Evolutionary conservation across 768 basidiomycete species (phyloP).

Genomic region (Mycena alexandri): DNA sequence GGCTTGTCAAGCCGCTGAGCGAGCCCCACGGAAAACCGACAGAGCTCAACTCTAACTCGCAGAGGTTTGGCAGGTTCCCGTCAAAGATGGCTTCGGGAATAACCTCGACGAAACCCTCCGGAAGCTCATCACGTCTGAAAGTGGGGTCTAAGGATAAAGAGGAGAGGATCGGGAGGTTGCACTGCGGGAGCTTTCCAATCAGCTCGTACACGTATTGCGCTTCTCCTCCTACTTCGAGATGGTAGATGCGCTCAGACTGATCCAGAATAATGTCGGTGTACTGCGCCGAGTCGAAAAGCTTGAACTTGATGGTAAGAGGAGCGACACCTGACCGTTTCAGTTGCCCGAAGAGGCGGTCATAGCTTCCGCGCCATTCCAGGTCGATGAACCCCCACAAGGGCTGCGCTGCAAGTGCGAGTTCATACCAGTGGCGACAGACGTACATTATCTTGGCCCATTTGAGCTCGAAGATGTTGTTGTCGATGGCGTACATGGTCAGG

Average conservation of each 20-base stretch:
- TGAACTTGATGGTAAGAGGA: conserved; percentile 6
- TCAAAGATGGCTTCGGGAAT: not conserved
- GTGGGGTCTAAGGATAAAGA: conserved; percentile 1
- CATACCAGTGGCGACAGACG: conserved; percentile 21
- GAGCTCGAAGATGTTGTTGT: not conserved
- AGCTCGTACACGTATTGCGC: not conserved
- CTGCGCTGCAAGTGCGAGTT: conserved; percentile 8
- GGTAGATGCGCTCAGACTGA: not conserved
- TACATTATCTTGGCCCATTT: conserved; percentile 19
- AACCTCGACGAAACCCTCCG: not conserved
- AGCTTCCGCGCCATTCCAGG: not conserved
- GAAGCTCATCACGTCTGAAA: not conserved
- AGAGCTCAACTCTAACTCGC: not conserved
- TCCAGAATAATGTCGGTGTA: not conserved
- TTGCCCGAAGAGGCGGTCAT: not conserved
- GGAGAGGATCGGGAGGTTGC: conserved; percentile 11
- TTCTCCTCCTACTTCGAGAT: conserved; percentile 1
- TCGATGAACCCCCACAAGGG: conserved; percentile 19
- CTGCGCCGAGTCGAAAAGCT: not conserved
- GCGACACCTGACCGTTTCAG: conserved; percentile 7
- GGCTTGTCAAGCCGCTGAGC: not conserved
- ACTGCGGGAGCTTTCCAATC: not conserved
- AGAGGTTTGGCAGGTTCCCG: not conserved
- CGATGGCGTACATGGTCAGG: not conserved
- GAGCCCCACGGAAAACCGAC: conserved; percentile 2